Percentiles rank a stretch among this genome's conserved stretches.
These are phyloP conservation scores for Karstenula rhodostoma DNA, from an alignment of 2,329 filamentous ascomycete species.

Conservation along the genomic window DNA sequence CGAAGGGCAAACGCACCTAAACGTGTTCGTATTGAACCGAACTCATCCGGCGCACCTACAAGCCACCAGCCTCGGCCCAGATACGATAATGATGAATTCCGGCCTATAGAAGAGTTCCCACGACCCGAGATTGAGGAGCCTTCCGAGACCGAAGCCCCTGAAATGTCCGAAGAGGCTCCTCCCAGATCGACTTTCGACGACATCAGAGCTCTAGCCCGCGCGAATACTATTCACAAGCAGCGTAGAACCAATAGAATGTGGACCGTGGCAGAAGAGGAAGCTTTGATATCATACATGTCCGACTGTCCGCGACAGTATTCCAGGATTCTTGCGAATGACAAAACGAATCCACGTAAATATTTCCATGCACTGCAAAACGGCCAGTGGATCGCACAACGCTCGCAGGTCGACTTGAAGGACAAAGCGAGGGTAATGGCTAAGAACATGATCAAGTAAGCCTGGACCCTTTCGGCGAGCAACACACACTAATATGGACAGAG, in stretches of 20 bases:
- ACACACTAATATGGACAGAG: conserved; percentile 29
- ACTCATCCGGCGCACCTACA: conserved; percentile 34
- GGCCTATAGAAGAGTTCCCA: conserved; percentile 14
- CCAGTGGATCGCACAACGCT: conserved; percentile 42
- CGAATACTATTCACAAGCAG: conserved; percentile 22
- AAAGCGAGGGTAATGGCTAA: conserved; percentile 53
- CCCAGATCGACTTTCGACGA: conserved; percentile 25
- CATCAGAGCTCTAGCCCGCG: conserved; percentile 28
- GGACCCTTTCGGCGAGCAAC: neutral
- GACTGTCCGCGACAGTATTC: conserved; percentile 58
- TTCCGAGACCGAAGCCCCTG: conserved; percentile 35
- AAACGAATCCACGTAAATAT: conserved; percentile 21
- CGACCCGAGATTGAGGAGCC: conserved; percentile 27
- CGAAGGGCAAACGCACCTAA: conserved; percentile 46
- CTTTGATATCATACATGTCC: conserved; percentile 60
- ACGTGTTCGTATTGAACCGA: conserved; percentile 32
- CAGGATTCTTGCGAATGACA: conserved; percentile 49
- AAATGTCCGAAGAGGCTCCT: conserved; percentile 37
- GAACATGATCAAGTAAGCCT: conserved; percentile 50
- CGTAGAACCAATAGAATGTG: conserved; percentile 34
- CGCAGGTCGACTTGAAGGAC: conserved; percentile 62
- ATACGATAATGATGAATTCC: conserved; percentile 11
- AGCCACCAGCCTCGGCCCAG: conserved; percentile 37
- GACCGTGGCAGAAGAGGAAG: conserved; percentile 45
- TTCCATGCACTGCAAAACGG: conserved; percentile 22